Evolutionary conservation across 805 yeast species (phyloP), one percentile per base, ranked within the genome.

Genomic region (Isabelozyma pseudorhagii): DNA sequence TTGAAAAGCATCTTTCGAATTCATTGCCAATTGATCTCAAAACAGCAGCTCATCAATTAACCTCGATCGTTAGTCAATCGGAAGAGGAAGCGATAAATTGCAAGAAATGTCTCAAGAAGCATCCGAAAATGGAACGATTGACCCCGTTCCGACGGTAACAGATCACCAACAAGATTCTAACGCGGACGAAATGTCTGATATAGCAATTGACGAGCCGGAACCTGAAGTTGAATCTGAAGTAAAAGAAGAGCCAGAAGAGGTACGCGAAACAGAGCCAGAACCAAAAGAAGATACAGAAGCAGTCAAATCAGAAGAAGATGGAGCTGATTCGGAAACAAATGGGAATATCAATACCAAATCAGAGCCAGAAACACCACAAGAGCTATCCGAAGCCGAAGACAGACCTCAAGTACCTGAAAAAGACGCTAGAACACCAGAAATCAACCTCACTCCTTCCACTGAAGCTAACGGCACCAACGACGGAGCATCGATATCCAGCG

Each of bases 101-200:
- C n/a, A 31, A 31, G 36, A 31, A 10, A 31, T 31, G 36, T 31
- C 36, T 13, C 36, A 31, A 8, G 36, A 31, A 31, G 36, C 5
- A 31, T 31, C 36, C 10, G 36, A 31, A 31, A 31, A 31, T 31
- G 36, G 36, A 13, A 10, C 36, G 10, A 9, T 2, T 10, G 36
- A 31, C n/a, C 36, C 36, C 36, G 36, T 31, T 31, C 36, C 36
- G 21, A 44, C 31, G 40, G 21, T 11, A n/a, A 44, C 38, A 15
- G 17, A 45, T 17, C 34, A 13, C 9, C 34, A 46, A 15, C 49
- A 52, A 47, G 55, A 50, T 25, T 50, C 49, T 25, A 40, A 44
- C 25, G 49, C 45, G 46, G 28, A 48, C 8, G 42, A 44, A 28
- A 36, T 39, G 14, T 44, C 47, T 2, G 21, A 36, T 21, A 27